These are phyloP conservation scores for Hondaea fermentalgiana DNA, from an alignment of 108 stramenopile species.

Conservation along the genomic window DNA sequence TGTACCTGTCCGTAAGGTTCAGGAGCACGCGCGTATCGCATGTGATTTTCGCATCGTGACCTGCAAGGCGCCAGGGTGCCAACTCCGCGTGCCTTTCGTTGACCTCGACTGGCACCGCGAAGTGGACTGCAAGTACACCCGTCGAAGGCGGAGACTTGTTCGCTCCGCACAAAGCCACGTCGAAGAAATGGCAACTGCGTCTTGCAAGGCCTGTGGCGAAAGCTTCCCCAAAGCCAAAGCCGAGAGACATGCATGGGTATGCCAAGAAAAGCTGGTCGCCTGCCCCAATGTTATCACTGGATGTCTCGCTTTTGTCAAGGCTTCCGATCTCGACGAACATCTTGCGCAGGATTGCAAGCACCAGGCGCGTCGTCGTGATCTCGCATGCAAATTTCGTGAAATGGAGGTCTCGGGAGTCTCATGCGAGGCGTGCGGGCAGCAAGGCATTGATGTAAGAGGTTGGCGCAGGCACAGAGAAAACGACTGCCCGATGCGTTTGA, in stretches of 20 bases:
- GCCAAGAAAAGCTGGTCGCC: background rate
- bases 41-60: background rate
- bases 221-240: background rate
- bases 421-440: background rate
- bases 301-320: background rate
- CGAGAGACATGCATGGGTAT: background rate
- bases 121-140: background rate
- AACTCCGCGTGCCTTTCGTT: background rate
- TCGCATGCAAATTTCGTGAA: background rate
- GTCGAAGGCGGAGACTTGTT: background rate
- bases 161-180: background rate
- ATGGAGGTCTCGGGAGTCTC: background rate
- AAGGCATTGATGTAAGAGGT: background rate
- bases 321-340: background rate
- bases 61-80: background rate
- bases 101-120: background rate
- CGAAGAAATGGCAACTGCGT: background rate
- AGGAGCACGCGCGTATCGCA: background rate
- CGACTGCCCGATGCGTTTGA: background rate
- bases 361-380: background rate
- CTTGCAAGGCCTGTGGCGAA: background rate
- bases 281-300: background rate
- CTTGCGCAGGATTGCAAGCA: background rate
- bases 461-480: background rate
- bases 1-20: background rate